Conservation (phyloP, 2,329 filamentous ascomycete species). For the Capronia coronata region DNA sequence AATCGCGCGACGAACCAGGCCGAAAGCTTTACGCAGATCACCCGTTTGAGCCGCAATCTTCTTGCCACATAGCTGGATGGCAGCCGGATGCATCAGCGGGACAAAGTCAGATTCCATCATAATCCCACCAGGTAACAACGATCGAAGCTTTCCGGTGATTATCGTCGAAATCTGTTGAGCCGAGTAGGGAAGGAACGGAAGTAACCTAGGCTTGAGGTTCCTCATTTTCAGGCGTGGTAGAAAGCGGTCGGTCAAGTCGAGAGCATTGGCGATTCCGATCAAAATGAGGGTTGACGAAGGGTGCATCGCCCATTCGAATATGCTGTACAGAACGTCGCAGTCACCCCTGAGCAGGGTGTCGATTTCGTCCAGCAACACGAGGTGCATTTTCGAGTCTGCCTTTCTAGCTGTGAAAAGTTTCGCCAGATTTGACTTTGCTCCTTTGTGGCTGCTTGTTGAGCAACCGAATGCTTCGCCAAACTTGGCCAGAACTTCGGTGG, state of each 20-base stretch:
- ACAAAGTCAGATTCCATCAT: slow-evolving; percentile 52
- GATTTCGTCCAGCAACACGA: slow-evolving; percentile 92
- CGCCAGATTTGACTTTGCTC: slow-evolving; percentile 62
- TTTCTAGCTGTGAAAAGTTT: slow-evolving; percentile 62
- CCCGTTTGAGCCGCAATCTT: slow-evolving; percentile 93
- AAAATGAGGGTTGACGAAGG: slow-evolving; percentile 72
- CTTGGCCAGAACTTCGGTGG: slow-evolving; percentile 75
- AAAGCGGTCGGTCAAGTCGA: slow-evolving; percentile 92
- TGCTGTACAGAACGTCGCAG: slow-evolving; percentile 76
- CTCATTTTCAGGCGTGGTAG: slow-evolving; percentile 87
- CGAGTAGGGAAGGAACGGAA: slow-evolving; percentile 90
- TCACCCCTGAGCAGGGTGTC: slow-evolving; percentile 88
- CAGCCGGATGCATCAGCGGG: slow-evolving; percentile 88
- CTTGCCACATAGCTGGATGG: slow-evolving; percentile 86
- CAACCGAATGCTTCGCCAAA: slow-evolving; percentile 65
- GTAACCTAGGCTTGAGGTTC: slow-evolving; percentile 79
- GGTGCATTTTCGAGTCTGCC: slow-evolving; percentile 52
- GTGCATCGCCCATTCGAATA: slow-evolving; percentile 95
- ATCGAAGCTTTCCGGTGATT: slow-evolving; percentile 74
- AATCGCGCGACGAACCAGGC: slow-evolving; percentile 82
- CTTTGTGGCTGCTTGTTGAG: slow-evolving; percentile 56
- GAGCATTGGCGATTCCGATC: slow-evolving; percentile 89
- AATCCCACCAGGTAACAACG: slow-evolving; percentile 56
- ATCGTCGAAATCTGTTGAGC: slow-evolving; percentile 81
- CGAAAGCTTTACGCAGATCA: slow-evolving; percentile 89